Evolutionary conservation across 2,329 filamentous ascomycete genomes (phyloP), one percentile per base, ranked within the genome.

Genomic region (Pseudopithomyces chartarum): DNA sequence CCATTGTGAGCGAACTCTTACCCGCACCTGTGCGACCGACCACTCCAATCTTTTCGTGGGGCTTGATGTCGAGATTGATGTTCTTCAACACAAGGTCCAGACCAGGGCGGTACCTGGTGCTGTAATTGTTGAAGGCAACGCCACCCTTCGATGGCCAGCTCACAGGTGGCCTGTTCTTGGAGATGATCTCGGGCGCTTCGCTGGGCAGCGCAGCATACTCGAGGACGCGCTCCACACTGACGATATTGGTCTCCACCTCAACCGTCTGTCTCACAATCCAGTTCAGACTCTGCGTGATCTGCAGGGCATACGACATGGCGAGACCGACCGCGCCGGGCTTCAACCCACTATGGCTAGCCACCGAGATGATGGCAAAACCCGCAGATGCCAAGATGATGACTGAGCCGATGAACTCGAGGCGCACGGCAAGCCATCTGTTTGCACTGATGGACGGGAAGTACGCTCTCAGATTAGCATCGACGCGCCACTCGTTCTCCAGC

Each of bases 221-320:
- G 48, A 99, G 87, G 46, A 99, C 93, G 71, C 95, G 90, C 83
- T 99, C 95, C 36, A 99, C 95, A 10, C 94, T 97, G 44, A 99
- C 94, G 70, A 99, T 99, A 78, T 99, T 99, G n/a, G 94, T 98
- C 82, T 99, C 96, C n/a, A 99, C 95, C 77, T 99, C 96, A 33
- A 99, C 95, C 0, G 93, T 97, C 79, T 99, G 95, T 57, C 96
- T 88, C 50, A 99, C 95, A 70, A 99, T 97, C 95, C 95, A 99
- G 81, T 98, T 99, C 69, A 99, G 85, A 34, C 93, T 97, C 65
- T 94, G 91, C 1, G 95, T 99, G 71, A 99, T 98, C 79, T 97
- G 92, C 61, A 99, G 84, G 38, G 93, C 95, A 78, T 98, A 97
- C 45, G 94, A 97, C 92, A 99, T 97, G 62, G 91, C 87, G 69